Conservation (phyloP, 768 basidiomycete species). For the Macrolepiota fuliginosa region DNA sequence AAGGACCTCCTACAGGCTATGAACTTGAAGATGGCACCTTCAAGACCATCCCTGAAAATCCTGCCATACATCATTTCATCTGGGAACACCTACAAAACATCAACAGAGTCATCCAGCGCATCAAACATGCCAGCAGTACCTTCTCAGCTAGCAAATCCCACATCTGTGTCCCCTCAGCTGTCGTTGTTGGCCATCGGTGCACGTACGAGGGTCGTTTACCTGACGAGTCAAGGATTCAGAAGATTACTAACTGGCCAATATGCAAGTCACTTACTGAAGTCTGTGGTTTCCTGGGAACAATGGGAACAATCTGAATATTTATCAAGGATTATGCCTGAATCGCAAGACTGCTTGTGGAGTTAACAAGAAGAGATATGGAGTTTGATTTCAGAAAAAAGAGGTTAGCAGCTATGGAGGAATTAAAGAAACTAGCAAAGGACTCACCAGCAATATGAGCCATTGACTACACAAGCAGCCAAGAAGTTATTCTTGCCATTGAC, state of each 20-base stretch:
- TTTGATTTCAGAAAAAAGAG: constrained; percentile 19
- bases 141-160: constrained; percentile 29
- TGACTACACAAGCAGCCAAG: constrained; percentile 14
- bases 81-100: constrained; percentile 21
- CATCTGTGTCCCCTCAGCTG: background rate
- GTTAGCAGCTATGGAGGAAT: constrained; percentile 1
- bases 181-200: constrained; percentile 27
- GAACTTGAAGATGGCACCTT: constrained; percentile 19
- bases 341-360: constrained; percentile 19
- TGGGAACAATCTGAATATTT: constrained; percentile 24
- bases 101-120: constrained; percentile 17
- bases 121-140: constrained; percentile 28
- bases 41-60: constrained; percentile 32
- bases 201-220: constrained; percentile 29
- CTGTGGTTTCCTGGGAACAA: constrained; percentile 27
- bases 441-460: constrained; percentile 16
- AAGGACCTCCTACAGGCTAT: constrained; percentile 22
- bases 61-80: constrained; percentile 30
- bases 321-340: constrained; percentile 24
- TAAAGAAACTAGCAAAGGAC: background rate
- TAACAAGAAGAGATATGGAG: constrained; percentile 23
- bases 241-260: constrained; percentile 28
- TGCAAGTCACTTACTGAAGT: constrained; percentile 19
- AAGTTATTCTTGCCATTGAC: constrained; percentile 21
- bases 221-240: constrained; percentile 20